Conservation (phyloP, 495 filamentous ascomycete genomes). For the Hypomontagnella monticulosa region DNA sequence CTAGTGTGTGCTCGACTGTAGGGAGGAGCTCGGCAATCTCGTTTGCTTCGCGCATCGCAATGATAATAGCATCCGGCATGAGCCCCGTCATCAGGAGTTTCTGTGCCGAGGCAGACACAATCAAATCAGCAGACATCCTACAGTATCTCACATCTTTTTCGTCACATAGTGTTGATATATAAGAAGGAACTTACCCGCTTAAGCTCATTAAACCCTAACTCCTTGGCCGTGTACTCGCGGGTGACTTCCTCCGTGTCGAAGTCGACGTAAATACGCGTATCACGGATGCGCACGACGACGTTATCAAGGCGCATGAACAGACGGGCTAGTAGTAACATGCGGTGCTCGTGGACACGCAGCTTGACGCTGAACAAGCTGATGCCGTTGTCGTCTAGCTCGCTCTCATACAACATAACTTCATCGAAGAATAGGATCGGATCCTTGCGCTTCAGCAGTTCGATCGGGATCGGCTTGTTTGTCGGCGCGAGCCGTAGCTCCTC, state of each 20-base stretch:
- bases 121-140: slow-evolving; percentile 8
- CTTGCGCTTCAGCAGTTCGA: slow-evolving; percentile 78
- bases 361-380: slow-evolving; percentile 89
- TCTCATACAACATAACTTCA: slow-evolving; percentile 94
- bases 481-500: slow-evolving; percentile 49
- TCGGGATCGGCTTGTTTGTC: slow-evolving; percentile 73
- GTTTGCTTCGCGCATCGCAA: slow-evolving; percentile 85
- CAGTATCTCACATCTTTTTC: not conserved
- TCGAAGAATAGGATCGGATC: slow-evolving; percentile 97
- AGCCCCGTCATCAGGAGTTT: slow-evolving; percentile 71
- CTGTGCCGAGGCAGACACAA: slow-evolving; percentile 50
- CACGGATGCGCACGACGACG: slow-evolving; percentile 84
- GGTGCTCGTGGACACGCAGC: slow-evolving; percentile 86
- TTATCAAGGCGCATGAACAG: slow-evolving; percentile 94
- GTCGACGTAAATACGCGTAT: slow-evolving; percentile 92
- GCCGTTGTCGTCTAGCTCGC: slow-evolving; percentile 97
- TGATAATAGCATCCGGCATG: slow-evolving; percentile 73
- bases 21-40: slow-evolving; percentile 76
- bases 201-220: slow-evolving; percentile 80
- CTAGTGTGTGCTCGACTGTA: slow-evolving; percentile 66
- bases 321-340: slow-evolving; percentile 84
- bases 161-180: slow-evolving; percentile 1
- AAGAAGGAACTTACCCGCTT: slow-evolving; percentile 67
- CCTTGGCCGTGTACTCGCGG: slow-evolving; percentile 85
- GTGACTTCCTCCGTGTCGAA: slow-evolving; percentile 84